Base-by-base conservation (phyloP, 441 rosid species). In the Syzygium syzygioides region DNA sequence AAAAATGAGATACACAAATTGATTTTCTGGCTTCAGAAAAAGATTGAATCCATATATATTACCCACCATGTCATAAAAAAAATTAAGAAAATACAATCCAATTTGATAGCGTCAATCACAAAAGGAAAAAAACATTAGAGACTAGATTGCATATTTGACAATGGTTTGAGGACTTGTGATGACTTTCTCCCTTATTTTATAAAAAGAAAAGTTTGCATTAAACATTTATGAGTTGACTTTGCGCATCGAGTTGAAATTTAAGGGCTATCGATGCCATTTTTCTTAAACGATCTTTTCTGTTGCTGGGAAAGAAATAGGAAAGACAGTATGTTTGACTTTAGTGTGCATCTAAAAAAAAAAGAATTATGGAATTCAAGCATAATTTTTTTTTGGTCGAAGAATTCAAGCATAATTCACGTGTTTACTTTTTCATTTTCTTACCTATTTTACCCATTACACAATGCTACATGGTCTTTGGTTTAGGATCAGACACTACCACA, bases 221-320 rank as follows among this genome's bases (percentile, higher is more conserved):
- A 28, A 60, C 12, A 60, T 54, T 54, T 54, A 17, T 0, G 14
- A 52, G 12, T 52, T 55, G 23, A 55, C 8, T 6, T 55, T 18
- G 56, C 20, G 2, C 15, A 13, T 26, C 13, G 1, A 60, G 45
- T 11, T 5, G 15, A 68, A 68, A 20, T 68, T 32, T 68, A 68
- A 1, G 41, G 23, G 23, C 34, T 34, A 37, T 10, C 17, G 1
- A 1, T 1, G 14, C 14, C 68, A 13, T 60, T 26, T 60, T 30
- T 68, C 23, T 71, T 9, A 37, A 37, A 37, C 41, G 41, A 71
- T 19, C 28, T 71, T 71, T 34, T 20, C 48, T 34, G 4, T 18
- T 20, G 15, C 4, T 3, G 4, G 7, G 4, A 34, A 68, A 34
- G 7, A 34, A 68, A 18, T 0, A 20, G 23, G 10, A 19, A 68